Evolutionary conservation across 257 asterid species (phyloP), one percentile per base, ranked within the genome.

Genomic region (Fraxinus pennsylvanica): DNA sequence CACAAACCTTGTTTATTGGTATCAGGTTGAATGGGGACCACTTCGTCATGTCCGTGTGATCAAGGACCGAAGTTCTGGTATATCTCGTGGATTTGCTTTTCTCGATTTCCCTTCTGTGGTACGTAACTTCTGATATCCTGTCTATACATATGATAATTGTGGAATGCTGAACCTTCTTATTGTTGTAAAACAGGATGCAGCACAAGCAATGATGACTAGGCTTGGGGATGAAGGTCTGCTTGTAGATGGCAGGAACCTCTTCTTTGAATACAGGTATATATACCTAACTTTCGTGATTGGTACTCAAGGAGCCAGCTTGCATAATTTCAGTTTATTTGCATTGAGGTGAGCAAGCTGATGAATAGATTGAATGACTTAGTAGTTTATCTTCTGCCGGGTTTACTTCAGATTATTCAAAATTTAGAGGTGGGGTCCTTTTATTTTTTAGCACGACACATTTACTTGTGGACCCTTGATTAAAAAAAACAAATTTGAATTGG

Each of bases 21-120:
- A 52, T 77, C 85, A 96, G 99, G 97, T 96, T 74, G 99, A 93
- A 85, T 96, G 99, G 99, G 99, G 97, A 74, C 99, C 99, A 72
- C 92, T 96, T 52, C 97, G 96, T 68, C 97, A 93, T 85, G 96
- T 96, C 78, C 97, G 99, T 77, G 97, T 96, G 77, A 96, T 96
- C 85, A 96, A 90, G 91, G 99, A 96, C 81, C 88, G 98, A 59
- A 91, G 82, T 86, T 92, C 98, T 81, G 99, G 97, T 76, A 69
- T 85, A 83, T 96, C 99, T 76, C 97, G 99, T 71, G 99, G 99
- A 80, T 96, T 96, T 88, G 97, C 99, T 76, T 96, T 96, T 87
- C 90, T 96, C 81, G 99, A 96, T 86, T 96, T 93, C 76, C 98
- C 97, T 52, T 86, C 97, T 33, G 93, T 87, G 98, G 99, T 96